These are phyloP conservation scores for Chrysosphaeria jannelii DNA, from an alignment of 2,329 filamentous ascomycete genomes.

Conservation along the genomic window DNA sequence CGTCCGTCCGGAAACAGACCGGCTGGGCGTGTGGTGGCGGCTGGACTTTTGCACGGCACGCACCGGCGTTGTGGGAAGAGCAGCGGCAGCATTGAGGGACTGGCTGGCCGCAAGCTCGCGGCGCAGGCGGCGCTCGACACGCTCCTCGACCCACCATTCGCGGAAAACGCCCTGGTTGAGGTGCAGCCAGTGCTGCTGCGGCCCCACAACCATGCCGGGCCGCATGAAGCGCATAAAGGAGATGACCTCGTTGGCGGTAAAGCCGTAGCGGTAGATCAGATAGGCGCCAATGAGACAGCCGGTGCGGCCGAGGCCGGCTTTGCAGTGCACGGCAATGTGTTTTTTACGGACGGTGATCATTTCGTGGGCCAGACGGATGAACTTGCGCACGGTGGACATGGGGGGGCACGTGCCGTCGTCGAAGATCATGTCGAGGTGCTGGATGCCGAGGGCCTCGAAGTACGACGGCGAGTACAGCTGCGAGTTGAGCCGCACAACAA, in stretches of 20 bases:
- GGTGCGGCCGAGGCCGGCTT: constrained; percentile 81
- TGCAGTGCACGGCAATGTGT: constrained; percentile 93
- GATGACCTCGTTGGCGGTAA: constrained; percentile 91
- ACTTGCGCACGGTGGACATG: constrained; percentile 66
- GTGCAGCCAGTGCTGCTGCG: constrained; percentile 96
- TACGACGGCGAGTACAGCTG: constrained; percentile 90
- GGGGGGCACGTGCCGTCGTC: constrained; percentile 92
- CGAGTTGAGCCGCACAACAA: constrained; percentile 87
- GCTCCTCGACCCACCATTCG: constrained; percentile 94
- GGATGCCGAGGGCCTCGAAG: constrained; percentile 82
- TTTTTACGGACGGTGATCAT: constrained; percentile 78
- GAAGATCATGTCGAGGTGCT: constrained; percentile 97
- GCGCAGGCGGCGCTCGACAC: constrained; percentile 36
- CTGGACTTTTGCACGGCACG: constrained; percentile 28
- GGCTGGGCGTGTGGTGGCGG: constrained; percentile 32
- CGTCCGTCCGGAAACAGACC: constrained; percentile 41
- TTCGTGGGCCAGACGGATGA: constrained; percentile 81
- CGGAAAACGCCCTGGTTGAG: constrained; percentile 89
- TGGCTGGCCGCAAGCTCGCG: constrained; percentile 21
- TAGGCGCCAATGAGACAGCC: constrained; percentile 94
- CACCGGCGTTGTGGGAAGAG: constrained; percentile 24
- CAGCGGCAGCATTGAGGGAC: constrained; percentile 10
- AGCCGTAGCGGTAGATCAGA: constrained; percentile 86
- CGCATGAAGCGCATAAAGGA: constrained; percentile 98
- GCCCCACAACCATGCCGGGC: constrained; percentile 93